Evolutionary conservation across 768 basidiomycete species (phyloP).

Genomic region (Xerocomellus chrysenteron): DNA sequence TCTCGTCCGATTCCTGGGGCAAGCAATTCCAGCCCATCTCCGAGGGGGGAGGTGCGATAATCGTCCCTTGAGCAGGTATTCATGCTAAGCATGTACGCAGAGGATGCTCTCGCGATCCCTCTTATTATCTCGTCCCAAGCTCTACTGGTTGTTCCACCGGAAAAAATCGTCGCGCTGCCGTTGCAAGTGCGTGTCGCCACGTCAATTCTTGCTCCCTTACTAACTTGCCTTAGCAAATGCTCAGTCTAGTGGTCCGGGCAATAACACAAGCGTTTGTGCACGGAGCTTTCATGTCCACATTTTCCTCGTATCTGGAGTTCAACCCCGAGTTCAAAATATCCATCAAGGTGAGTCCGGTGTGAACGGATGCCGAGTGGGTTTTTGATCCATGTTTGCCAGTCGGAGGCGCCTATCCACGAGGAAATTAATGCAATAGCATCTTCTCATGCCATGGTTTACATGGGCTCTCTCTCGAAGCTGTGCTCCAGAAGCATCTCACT

Average conservation of each 20-base stretch:
- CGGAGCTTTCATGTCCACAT: constrained; percentile 52
- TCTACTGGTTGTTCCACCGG: constrained; percentile 50
- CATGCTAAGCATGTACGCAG: constrained; percentile 23
- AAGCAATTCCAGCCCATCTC: constrained; percentile 62
- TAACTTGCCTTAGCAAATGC: constrained; percentile 23
- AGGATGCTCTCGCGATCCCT: constrained; percentile 43
- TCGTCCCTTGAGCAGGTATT: neutral
- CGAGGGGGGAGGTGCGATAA: constrained; percentile 40
- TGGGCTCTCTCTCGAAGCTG: constrained; percentile 42
- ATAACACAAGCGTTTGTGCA: constrained; percentile 55
- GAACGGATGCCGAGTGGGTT: neutral
- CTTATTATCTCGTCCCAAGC: constrained; percentile 62
- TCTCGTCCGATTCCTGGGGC: constrained; percentile 53
- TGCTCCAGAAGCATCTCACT: constrained; percentile 34
- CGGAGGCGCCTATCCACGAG: constrained; percentile 34
- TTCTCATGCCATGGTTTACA: constrained; percentile 37
- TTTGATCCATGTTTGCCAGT: constrained; percentile 21
- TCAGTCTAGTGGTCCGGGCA: constrained; percentile 40
- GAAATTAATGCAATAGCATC: constrained; percentile 35
- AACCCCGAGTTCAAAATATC: constrained; percentile 19
- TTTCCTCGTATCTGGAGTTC: constrained; percentile 36
- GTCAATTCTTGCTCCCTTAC: constrained; percentile 17
- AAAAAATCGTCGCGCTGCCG: constrained; percentile 61
- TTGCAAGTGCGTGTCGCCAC: constrained; percentile 41
- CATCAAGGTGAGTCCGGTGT: constrained; percentile 10